Conservation (phyloP, 2,329 filamentous ascomycete species). For the Dactylellina leptospora region DNA sequence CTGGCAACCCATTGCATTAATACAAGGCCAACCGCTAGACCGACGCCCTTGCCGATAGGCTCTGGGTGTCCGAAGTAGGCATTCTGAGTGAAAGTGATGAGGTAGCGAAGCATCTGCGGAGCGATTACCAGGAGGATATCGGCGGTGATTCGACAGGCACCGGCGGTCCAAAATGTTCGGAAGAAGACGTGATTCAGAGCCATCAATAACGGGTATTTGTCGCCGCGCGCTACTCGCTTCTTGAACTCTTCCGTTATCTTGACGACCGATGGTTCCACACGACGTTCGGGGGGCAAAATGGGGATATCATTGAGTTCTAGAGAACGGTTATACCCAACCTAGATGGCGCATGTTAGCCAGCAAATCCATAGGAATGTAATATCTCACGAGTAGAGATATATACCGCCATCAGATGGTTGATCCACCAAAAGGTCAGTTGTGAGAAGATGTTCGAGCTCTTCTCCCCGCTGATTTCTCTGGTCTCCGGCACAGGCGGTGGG, state of each 20-base stretch:
- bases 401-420: conserved; percentile 95
- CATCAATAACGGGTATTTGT: conserved; percentile 83
- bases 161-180: conserved; percentile 80
- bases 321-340: conserved; percentile 84
- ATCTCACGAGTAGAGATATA: conserved; percentile 76
- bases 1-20: conserved; percentile 85
- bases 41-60: conserved; percentile 83
- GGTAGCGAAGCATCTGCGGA: conserved; percentile 84
- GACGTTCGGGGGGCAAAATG: conserved; percentile 82
- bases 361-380: neutral
- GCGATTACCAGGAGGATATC: conserved; percentile 87
- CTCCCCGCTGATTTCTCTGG: conserved; percentile 73
- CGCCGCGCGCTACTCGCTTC: conserved; percentile 75
- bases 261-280: conserved; percentile 83
- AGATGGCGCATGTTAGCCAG: neutral
- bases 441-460: conserved; percentile 89
- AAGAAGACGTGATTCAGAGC: conserved; percentile 85
- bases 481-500: conserved; percentile 67
- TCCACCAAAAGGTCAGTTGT: conserved; percentile 93
- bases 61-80: conserved; percentile 70
- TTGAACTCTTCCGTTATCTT: conserved; percentile 77
- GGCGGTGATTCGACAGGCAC: conserved; percentile 85
- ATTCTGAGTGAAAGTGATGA: conserved; percentile 86
- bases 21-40: conserved; percentile 95
- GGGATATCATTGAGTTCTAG: conserved; percentile 88